A percentile compares a stretch with the other conserved stretches of the same genome.
phyloP scores from a whole-genome alignment of 805 yeast species.

The Komagataella ulmi region DNA sequence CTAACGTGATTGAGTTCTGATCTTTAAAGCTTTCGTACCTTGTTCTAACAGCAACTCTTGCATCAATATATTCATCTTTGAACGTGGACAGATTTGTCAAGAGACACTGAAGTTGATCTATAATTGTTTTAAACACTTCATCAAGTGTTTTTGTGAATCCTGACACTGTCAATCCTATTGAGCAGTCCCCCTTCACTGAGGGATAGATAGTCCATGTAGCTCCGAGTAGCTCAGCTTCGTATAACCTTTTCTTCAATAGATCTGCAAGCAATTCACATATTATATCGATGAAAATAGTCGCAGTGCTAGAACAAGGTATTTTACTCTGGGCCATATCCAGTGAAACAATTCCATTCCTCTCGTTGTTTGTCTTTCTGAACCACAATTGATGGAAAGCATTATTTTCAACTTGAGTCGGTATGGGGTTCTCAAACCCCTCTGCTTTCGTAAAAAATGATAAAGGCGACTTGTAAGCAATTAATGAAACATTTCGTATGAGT shows the following conservation, averaged over 20 bases:
- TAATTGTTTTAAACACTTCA: constrained; percentile 19
- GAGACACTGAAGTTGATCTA: constrained; percentile 8
- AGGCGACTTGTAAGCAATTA: constrained; percentile 15
- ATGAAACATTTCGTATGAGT: constrained; percentile 12
- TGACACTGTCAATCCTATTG: constrained; percentile 34
- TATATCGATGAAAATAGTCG: constrained; percentile 38
- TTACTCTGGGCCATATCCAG: constrained; percentile 26
- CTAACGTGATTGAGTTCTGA: constrained; percentile 31
- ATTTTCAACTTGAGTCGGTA: not conserved
- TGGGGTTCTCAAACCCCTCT: not conserved
- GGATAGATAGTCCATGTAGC: constrained; percentile 45
- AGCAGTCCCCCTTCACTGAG: constrained; percentile 38
- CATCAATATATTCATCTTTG: constrained; percentile 26
- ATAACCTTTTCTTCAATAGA: constrained; percentile 26
- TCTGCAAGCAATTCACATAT: constrained; percentile 32
- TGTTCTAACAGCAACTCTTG: constrained; percentile 32
- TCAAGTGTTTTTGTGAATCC: constrained; percentile 35
- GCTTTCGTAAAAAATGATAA: constrained; percentile 13
- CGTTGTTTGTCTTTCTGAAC: constrained; percentile 16
- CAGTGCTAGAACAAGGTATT: constrained; percentile 19
- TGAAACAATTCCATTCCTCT: constrained; percentile 19
- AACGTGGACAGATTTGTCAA: constrained; percentile 6
- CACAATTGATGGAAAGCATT: constrained; percentile 24
- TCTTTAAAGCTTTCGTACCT: constrained; percentile 30
- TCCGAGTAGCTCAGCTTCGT: constrained; percentile 41